These are phyloP conservation scores for Galerina marginata DNA, from an alignment of 768 basidiomycete genomes.

Conservation along the genomic window DNA sequence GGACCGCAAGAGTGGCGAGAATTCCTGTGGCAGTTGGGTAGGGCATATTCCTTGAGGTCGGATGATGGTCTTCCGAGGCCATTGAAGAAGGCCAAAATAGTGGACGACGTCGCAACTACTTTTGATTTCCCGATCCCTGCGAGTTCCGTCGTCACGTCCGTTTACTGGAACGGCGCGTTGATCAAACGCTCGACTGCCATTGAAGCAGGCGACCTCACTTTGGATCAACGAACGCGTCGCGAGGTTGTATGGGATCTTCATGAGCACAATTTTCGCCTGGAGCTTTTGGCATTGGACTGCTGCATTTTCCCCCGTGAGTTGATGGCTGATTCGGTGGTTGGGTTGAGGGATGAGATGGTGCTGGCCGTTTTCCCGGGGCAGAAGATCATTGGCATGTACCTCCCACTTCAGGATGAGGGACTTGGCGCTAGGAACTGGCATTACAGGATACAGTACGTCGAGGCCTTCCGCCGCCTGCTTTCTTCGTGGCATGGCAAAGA, in stretches of 20 bases:
- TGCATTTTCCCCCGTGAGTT: slow-evolving; percentile 1
- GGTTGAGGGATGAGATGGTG: background rate
- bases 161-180: background rate
- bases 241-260: slow-evolving; percentile 20
- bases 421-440: slow-evolving; percentile 7
- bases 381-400: background rate
- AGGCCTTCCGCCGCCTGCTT: slow-evolving; percentile 10
- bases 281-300: slow-evolving; percentile 14
- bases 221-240: background rate
- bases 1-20: slow-evolving; percentile 10
- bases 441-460: slow-evolving; percentile 1
- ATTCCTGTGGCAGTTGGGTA: background rate
- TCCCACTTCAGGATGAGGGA: slow-evolving; percentile 3
- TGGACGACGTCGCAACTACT: background rate
- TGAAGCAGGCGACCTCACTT: background rate
- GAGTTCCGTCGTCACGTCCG: background rate
- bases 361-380: background rate
- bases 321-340: background rate
- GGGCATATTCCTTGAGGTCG: background rate
- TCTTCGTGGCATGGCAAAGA: background rate
- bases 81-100: background rate
- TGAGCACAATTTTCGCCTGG: slow-evolving; percentile 20
- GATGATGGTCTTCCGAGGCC: background rate
- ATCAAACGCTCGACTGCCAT: background rate
- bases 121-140: background rate